phyloP scores from a whole-genome alignment of 2,329 filamentous ascomycete species.

The Fusarium dlaminii region DNA sequence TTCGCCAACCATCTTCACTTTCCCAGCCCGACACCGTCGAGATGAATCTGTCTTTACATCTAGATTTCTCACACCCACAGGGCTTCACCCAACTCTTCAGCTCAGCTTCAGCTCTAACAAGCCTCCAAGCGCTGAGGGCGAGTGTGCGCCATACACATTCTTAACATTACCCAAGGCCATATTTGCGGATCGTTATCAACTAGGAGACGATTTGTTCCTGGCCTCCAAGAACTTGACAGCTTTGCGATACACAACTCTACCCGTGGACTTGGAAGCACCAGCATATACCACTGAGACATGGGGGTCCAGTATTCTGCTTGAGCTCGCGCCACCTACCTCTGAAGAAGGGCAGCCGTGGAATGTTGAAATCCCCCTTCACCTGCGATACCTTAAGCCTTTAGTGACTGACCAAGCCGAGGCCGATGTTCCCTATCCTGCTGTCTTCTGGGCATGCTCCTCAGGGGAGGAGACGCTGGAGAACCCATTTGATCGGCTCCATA shows the following conservation, averaged over 20 bases:
- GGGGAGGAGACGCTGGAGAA: constrained; percentile 76
- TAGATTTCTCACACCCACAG: constrained; percentile 74
- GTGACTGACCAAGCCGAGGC: constrained; percentile 62
- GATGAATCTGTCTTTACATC: constrained; percentile 67
- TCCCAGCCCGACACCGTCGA: constrained; percentile 80
- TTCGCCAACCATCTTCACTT: constrained; percentile 82
- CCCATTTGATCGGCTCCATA: constrained; percentile 83
- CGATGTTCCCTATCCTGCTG: constrained; percentile 79
- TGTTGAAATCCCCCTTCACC: constrained; percentile 80
- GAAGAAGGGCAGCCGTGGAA: constrained; percentile 63
- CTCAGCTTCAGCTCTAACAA: constrained; percentile 67
- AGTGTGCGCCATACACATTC: constrained; percentile 80
- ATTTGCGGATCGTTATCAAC: constrained; percentile 89
- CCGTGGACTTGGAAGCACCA: constrained; percentile 90
- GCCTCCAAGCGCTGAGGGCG: constrained; percentile 61
- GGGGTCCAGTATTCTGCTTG: constrained; percentile 82
- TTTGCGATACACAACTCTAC: constrained; percentile 74
- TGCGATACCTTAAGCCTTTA: constrained; percentile 79
- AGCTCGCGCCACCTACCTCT: constrained; percentile 68
- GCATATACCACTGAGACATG: constrained; percentile 79
- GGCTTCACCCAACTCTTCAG: constrained; percentile 84
- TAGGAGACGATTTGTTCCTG: constrained; percentile 80
- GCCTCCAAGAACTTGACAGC: constrained; percentile 79
- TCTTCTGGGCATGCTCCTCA: constrained; percentile 90
- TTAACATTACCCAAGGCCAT: constrained; percentile 82